Evolutionary conservation across 2,329 filamentous ascomycete genomes (phyloP), one percentile per base, ranked within the genome.

Genomic region (Cladosporium velox): DNA sequence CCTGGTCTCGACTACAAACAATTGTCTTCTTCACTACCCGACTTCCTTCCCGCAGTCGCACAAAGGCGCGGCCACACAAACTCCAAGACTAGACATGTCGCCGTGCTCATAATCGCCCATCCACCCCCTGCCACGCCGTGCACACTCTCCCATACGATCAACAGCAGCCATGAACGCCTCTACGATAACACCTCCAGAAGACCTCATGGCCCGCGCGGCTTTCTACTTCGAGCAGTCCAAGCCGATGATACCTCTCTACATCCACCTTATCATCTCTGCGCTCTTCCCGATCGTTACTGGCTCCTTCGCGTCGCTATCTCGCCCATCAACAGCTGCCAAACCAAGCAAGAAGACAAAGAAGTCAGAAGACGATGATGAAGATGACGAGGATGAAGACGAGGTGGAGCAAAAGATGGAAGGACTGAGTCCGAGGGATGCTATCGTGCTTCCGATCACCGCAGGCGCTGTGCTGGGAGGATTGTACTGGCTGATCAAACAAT

Each of bases 401-500:
- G 79, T 83, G 11, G 74, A 81, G 18, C 85, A 88, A 67, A 83
- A 83, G 70, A 87, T 90, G 81, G 88, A 90, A 72, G 89, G 90
- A 0, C 79, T 96, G 62, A 84, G 88, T 10, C 88, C 91, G 1
- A 88, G 86, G 0, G 94, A 98, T 77, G 94, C 92, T 58, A 86
- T 98, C 70, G 78, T 96, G 72, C 91, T 97, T 69, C 95, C 94
- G 1, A 71, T 97, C 35, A 82, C 93, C 64, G 93, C 93, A 6
- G 92, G 88, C 1, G 74, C 83, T 11, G 87, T 90, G 1, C 86
- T 98, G 10, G 84, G 88, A 51, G 88, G 88, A 5, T 83, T 98
- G 14, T 98, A 98, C 81, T 89, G 93, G 72, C 83, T 97, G 67
- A 92, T 98, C 75, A 92, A 96, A 77, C 95, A 90, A 86, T 86